phyloP scores from a whole-genome alignment of 768 basidiomycete genomes.

The Pleurotus tuber-regium region DNA sequence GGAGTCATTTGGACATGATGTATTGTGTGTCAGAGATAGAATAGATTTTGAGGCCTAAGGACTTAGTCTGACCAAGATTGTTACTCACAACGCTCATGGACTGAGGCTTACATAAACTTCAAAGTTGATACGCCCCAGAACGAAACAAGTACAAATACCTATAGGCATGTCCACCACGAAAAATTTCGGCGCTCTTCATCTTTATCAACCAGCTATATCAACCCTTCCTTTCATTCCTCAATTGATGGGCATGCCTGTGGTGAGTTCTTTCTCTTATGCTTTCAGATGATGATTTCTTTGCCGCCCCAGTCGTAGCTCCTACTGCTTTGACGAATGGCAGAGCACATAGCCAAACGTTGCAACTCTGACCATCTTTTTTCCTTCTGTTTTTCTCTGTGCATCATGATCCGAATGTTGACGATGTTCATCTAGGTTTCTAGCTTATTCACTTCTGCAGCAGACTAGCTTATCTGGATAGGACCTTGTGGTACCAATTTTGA shows the following conservation, averaged over 20 bases:
- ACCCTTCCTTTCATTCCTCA: background rate
- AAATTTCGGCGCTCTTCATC: background rate
- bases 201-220: background rate
- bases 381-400: background rate
- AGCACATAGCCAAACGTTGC: constrained; percentile 23
- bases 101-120: background rate
- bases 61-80: no score
- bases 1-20: no score
- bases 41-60: no score
- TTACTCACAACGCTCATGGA: no score
- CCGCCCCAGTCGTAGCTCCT: constrained; percentile 23
- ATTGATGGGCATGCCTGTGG: background rate
- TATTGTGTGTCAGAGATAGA: no score
- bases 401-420: constrained; percentile 8
- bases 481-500: background rate
- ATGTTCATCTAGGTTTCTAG: background rate
- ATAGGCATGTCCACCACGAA: background rate
- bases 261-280: background rate
- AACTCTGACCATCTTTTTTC: constrained; percentile 14
- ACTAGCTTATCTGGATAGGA: background rate
- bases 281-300: constrained; percentile 15
- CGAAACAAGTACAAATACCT: background rate
- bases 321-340: constrained; percentile 20
- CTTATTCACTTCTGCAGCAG: background rate
- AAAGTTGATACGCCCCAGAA: background rate